These are phyloP conservation scores for Ciborinia camelliae DNA, from an alignment of 2,329 filamentous ascomycete species.

Conservation along the genomic window DNA sequence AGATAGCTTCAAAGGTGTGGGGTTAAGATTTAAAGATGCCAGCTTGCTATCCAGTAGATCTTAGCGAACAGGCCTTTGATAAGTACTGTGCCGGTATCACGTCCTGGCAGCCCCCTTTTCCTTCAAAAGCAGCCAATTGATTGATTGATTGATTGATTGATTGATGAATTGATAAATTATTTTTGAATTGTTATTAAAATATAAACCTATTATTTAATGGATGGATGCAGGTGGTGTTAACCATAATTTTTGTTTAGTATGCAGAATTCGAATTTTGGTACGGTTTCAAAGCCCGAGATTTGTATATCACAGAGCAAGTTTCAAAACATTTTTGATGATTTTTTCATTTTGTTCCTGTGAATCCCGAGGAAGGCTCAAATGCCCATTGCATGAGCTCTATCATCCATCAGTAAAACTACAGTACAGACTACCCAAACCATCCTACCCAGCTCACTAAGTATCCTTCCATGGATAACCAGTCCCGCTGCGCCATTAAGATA, in stretches of 20 bases:
- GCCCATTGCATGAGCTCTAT: constrained; percentile 16
- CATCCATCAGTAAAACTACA: background rate
- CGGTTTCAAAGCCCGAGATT: too few relatives aligned
- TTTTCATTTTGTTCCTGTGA: background rate
- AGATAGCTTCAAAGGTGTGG: constrained; percentile 17
- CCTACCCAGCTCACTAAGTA: background rate
- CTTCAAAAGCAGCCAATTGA: background rate
- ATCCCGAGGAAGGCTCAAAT: constrained; percentile 13
- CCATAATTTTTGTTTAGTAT: too few relatives aligned
- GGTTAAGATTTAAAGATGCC: constrained; percentile 26
- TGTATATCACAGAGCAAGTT: background rate
- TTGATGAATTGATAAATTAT: too few relatives aligned
- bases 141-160: too few relatives aligned
- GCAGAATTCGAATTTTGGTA: too few relatives aligned
- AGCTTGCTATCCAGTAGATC: constrained; percentile 27
- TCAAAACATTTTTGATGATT: background rate
- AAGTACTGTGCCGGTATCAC: too few relatives aligned
- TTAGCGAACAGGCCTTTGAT: constrained; percentile 18
- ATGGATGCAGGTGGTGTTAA: too few relatives aligned
- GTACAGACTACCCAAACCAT: background rate
- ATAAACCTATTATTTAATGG: too few relatives aligned
- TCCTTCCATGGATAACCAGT: constrained; percentile 24
- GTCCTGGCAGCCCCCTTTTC: background rate
- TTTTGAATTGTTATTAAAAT: too few relatives aligned
- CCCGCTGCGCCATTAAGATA: constrained; percentile 28